Base-by-base conservation (phyloP, 1,284 basidiomycete species). In the Ustilago xerochloae region DNA sequence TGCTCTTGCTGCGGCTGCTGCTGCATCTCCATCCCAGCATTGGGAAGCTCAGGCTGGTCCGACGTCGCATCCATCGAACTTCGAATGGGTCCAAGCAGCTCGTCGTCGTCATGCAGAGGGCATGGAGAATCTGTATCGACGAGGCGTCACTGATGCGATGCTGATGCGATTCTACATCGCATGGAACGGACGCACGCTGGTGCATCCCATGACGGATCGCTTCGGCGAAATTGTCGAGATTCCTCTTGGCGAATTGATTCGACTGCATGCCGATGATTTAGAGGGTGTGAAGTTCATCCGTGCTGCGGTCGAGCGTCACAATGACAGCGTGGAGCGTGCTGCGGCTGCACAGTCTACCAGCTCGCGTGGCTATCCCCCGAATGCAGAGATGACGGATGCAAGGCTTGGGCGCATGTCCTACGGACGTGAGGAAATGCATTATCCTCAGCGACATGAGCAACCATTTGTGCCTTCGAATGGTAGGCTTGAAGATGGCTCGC, bases 91-190 rank as follows among this genome's bases (percentile, higher is more conserved):
- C 0, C 62, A 74, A 35, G 41, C 49, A 22, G 75, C 66, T 1
- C 59, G 77, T 18, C 72, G 77, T 54, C 68, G 80, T 16, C 65
- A 84, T 32, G 75, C 70, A 8, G 67, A 66, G 7, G 82, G 81
- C 24, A 82, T 81, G 72, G 67, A 73, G 26, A 81, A 82, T 51
- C 60, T 84, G 33, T 78, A 78, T 46, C 61, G 69, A 16, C 81
- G 82, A 36, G 82, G 82, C 26, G 71, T 84, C 36, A 81, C 75
- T 18, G 81, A 84, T 45, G 63, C 76, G 26, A 82, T 84, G 82
- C 79, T 84, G 20, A 54, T 75, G 60, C 65, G 63, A 22, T 82
- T 76, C 67, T 77, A 75, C 56, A 52, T 84, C 32, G 82, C 75
- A 24, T 84, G 81, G 81, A 77, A 83, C 47, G 82, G 82, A 12